Percentiles rank a stretch among this genome's conserved stretches.
Conservation (phyloP, 768 basidiomycete species). For the Auricularia sp. region DNA sequence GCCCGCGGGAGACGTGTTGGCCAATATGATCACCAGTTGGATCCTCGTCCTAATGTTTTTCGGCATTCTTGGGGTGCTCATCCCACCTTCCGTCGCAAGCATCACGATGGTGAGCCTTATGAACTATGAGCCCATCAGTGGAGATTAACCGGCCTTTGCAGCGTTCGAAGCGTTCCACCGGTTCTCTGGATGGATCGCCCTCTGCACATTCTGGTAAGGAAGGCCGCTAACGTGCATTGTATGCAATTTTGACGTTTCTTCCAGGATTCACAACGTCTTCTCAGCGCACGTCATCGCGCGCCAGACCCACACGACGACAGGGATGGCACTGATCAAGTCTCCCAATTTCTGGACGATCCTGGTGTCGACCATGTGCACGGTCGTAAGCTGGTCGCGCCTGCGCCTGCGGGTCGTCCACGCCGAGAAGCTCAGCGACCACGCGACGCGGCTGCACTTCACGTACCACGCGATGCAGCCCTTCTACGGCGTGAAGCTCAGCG, state of each 20-base stretch:
- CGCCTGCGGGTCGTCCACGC: not conserved
- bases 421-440: slow-evolving; percentile 6
- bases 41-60: not conserved
- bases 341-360: not conserved
- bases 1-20: not conserved
- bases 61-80: not conserved
- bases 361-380: not conserved
- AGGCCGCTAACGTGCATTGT: no score
- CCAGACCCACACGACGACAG: not conserved
- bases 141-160: no score
- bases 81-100: not conserved
- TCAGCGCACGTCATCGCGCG: not conserved
- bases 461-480: not conserved
- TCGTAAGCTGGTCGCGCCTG: not conserved
- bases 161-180: not conserved
- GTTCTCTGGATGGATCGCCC: not conserved
- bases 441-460: slow-evolving; percentile 7
- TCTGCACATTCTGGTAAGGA: not conserved
- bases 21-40: not conserved
- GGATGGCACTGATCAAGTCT: not conserved
- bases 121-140: no score
- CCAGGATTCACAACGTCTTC: not conserved
- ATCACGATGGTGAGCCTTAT: not conserved
- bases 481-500: not conserved
- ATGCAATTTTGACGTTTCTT: no score